Percentiles rank a stretch among this genome's conserved stretches.
Evolutionary conservation across 495 filamentous ascomycete species (phyloP).

Genomic region (Tuber indicum): DNA sequence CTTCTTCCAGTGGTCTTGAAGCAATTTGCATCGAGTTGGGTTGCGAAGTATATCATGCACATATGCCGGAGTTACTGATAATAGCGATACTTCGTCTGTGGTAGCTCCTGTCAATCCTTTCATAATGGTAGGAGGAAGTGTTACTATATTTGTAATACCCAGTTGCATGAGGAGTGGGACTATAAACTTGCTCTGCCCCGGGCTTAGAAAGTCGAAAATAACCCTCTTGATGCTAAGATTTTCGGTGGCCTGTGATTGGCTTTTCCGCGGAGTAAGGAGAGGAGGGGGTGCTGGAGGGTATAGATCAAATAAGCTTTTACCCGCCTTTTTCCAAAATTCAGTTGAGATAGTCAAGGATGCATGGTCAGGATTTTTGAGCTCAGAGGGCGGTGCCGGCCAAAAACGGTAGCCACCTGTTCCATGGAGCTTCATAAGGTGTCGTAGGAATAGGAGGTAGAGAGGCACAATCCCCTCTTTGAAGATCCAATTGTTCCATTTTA

Average conservation of each 20-base stretch:
- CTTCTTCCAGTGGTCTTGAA: constrained; percentile 17
- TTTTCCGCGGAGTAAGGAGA: constrained; percentile 24
- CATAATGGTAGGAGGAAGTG: constrained; percentile 9
- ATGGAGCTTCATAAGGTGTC: constrained; percentile 31
- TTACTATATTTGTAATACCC: constrained; percentile 19
- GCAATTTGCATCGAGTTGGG: background rate
- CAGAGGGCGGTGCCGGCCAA: constrained; percentile 42
- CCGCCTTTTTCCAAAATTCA: constrained; percentile 23
- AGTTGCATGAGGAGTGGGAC: constrained; percentile 19
- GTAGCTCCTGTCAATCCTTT: background rate
- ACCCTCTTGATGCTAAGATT: constrained; percentile 14
- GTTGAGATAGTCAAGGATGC: constrained; percentile 26
- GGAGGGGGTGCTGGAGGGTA: constrained; percentile 24
- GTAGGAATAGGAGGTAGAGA: constrained; percentile 44
- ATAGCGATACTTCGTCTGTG: constrained; percentile 5
- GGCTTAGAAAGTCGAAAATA: constrained; percentile 21
- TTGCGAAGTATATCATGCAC: constrained; percentile 7
- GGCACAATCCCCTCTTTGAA: constrained; percentile 38
- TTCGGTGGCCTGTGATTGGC: background rate
- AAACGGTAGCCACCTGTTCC: constrained; percentile 39
- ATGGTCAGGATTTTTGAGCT: background rate
- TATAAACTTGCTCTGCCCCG: constrained; percentile 12
- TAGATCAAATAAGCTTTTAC: constrained; percentile 11
- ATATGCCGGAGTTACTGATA: constrained; percentile 14
- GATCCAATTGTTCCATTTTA: constrained; percentile 46